Conservation (phyloP, 148 eudicot species). For the Beta vulgaris region DNA sequence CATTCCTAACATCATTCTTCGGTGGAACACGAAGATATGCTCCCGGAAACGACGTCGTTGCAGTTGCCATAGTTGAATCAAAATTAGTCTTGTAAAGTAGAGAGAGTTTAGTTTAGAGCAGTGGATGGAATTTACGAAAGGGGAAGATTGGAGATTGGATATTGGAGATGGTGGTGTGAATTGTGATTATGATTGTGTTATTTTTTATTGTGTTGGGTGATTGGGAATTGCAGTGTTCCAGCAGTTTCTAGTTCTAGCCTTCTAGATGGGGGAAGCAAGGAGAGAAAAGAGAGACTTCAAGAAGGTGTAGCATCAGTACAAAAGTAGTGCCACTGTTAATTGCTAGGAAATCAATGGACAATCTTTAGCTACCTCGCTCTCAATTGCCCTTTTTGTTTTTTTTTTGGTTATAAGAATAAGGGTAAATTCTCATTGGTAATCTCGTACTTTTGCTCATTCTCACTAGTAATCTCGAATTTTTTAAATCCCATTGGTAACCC, state of each 20-base stretch:
- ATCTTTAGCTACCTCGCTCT: no score
- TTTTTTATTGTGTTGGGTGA: not conserved
- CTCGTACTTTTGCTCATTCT: no score
- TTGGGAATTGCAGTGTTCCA: not conserved
- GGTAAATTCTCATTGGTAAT: no score
- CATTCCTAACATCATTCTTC: slow-evolving; percentile 23
- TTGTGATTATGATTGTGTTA: not conserved
- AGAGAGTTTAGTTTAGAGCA: not conserved
- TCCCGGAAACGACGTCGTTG: slow-evolving; percentile 31
- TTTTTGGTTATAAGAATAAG: no score
- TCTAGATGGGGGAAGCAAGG: not conserved
- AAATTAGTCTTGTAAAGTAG: not conserved
- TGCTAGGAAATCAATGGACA: no score
- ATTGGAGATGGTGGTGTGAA: not conserved
- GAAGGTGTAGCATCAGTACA: not conserved
- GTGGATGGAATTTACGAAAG: not conserved
- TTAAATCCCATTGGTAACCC: no score
- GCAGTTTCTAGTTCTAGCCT: not conserved
- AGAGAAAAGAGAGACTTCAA: not conserved
- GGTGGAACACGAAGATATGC: slow-evolving; percentile 14
- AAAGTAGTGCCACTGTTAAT: no score
- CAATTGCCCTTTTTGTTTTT: no score
- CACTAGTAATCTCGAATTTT: no score
- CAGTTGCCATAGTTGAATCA: slow-evolving; percentile 7
- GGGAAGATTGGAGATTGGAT: not conserved